Evolutionary conservation across 1,284 basidiomycete species (phyloP), one percentile per base, ranked within the genome.

Genomic region (Ustilago curta): DNA sequence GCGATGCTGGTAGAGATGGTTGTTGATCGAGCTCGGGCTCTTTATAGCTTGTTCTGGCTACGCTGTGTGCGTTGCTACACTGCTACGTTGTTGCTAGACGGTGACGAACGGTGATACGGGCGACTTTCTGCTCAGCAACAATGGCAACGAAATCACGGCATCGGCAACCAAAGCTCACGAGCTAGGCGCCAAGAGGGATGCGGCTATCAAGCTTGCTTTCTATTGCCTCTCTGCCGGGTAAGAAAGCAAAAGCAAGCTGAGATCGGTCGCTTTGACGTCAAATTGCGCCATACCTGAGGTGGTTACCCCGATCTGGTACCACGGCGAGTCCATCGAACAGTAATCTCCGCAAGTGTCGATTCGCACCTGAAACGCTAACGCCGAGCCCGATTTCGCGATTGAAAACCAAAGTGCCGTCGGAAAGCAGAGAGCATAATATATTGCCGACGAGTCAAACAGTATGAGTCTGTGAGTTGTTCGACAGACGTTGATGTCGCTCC

Each of bases 111-210:
- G n/a, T n/a, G n/a, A n/a, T n/a, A n/a, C n/a, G n/a, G n/a, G n/a
- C n/a, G n/a, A n/a, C n/a, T n/a, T n/a, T n/a, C n/a, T 3, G 39
- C 39, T 40, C 39, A 40, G 39, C 39, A n/a, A n/a, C 8, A 5
- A 8, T 39, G 6, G 37, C 37, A n/a, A 39, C 40, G 18, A 19
- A 32, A 69, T 58, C 59, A 69, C 66, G 66, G 66, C 66, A 69
- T 69, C 66, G 66, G 66, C 55, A 57, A 59, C 8, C 50, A 62
- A 69, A 69, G 45, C 62, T n/a, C 21, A 50, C 66, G 66, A 59
- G 42, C 6, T 19, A 57, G 40, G 32, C 16, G 25, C 14, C 32
- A 50, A 35, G 37, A 25, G 40, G 35, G 29, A n/a, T 29, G 40
- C 52, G 57, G 52, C 39, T 45, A 53, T 50, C 37, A 37, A 65